Evolutionary conservation across 1,284 basidiomycete genomes (phyloP).

Genomic region (Ustilago vetiveriae): DNA sequence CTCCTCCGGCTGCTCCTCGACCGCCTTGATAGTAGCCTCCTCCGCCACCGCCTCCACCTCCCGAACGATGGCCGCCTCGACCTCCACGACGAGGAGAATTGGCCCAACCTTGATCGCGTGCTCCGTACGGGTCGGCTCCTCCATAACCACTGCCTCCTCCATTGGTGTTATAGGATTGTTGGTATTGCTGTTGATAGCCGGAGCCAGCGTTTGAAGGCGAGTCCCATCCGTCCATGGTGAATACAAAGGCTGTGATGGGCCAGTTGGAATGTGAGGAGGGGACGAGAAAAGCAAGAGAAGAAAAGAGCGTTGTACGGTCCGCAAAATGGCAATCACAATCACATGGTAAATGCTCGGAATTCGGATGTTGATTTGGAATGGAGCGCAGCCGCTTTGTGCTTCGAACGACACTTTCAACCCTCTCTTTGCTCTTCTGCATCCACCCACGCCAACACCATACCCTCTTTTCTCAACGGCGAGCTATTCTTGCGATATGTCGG

Average conservation of each 20-base stretch:
- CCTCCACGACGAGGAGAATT: slow-evolving; percentile 42
- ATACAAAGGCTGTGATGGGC: not conserved
- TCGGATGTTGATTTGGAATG: not conserved
- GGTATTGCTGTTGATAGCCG: slow-evolving; percentile 9
- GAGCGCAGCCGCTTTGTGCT: slow-evolving; percentile 17
- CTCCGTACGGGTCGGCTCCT: slow-evolving; percentile 2
- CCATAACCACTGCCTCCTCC: not conserved
- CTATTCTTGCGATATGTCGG: slow-evolving; percentile 29
- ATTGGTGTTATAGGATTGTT: slow-evolving; percentile 17
- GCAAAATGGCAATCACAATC: too few relatives aligned
- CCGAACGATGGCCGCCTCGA: slow-evolving; percentile 11
- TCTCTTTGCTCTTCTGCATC: too few relatives aligned
- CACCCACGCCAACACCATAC: too few relatives aligned
- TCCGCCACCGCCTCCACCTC: slow-evolving; percentile 19
- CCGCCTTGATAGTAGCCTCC: slow-evolving; percentile 19
- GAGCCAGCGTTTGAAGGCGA: slow-evolving; percentile 4
- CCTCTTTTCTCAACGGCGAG: not conserved
- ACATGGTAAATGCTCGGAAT: too few relatives aligned
- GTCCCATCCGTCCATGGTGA: slow-evolving; percentile 36
- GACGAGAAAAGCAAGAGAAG: too few relatives aligned
- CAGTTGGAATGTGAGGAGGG: not conserved
- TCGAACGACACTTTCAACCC: too few relatives aligned
- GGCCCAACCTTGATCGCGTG: slow-evolving; percentile 35
- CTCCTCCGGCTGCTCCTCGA: slow-evolving; percentile 14
- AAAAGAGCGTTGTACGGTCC: too few relatives aligned